These are phyloP conservation scores for Zasmidium cellare DNA, from an alignment of 2,329 filamentous ascomycete genomes.

Conservation along the genomic window DNA sequence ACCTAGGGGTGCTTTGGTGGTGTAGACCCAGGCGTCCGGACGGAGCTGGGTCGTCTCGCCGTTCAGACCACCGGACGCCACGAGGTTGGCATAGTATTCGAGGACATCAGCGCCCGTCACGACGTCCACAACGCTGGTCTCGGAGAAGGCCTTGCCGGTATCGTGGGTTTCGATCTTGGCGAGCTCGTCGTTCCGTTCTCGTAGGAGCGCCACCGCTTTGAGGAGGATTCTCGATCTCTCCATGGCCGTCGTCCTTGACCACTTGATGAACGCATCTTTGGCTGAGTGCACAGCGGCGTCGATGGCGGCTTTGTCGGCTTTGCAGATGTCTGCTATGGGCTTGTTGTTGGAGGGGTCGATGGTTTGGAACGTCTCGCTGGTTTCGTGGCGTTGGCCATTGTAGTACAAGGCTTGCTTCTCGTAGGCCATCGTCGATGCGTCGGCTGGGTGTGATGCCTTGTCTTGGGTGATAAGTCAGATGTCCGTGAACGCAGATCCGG, in stretches of 20 bases:
- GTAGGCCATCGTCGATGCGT: constrained; percentile 22
- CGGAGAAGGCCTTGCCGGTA: constrained; percentile 81
- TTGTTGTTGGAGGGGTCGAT: constrained; percentile 72
- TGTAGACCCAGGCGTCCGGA: constrained; percentile 78
- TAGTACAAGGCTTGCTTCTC: constrained; percentile 62
- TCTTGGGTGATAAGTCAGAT: neutral
- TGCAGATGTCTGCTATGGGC: constrained; percentile 65
- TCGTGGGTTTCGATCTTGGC: constrained; percentile 79
- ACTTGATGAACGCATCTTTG: constrained; percentile 68
- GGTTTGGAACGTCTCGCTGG: constrained; percentile 64
- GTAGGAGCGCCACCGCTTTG: constrained; percentile 71
- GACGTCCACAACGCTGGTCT: constrained; percentile 82
- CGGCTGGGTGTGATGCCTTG: neutral
- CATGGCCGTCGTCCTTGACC: constrained; percentile 74
- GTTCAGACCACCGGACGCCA: constrained; percentile 75
- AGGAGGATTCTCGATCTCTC: constrained; percentile 76
- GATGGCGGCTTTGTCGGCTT: constrained; percentile 61
- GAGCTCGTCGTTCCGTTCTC: constrained; percentile 75
- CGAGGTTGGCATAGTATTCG: constrained; percentile 80
- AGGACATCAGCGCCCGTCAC: constrained; percentile 81
- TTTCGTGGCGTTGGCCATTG: constrained; percentile 66
- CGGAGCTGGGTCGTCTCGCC: constrained; percentile 76
- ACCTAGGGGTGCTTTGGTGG: constrained; percentile 76
- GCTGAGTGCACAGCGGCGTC: constrained; percentile 73
- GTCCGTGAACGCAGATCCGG: neutral